Base-by-base conservation (phyloP, 768 basidiomycete genomes). In the Paxillus ammoniavirescens region DNA sequence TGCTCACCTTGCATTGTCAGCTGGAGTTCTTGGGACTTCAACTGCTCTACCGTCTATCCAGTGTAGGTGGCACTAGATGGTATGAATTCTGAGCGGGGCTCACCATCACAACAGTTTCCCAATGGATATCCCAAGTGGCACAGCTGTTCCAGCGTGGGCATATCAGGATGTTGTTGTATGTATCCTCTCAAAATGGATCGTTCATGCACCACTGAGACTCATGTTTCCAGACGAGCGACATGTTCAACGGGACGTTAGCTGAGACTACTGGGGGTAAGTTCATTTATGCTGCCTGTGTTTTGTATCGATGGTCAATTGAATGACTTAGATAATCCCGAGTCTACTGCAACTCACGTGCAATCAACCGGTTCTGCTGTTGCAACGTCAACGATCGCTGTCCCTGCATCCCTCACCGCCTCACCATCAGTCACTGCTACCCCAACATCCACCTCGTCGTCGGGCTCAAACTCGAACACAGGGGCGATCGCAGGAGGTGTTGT, bases 401-500 rank as follows among this genome's bases (percentile, higher is more conserved):
- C 68, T 13, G 55, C 65, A 17, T 46, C 60, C n/a, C 50, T 60
- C 12, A 58, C 56, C 4, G 33, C 51, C 9, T 28, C 59, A 1
- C 47, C 63, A 21, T 45, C 64, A n/a, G 13, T 46, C 15, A 31
- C 44, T 15, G 26, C 57, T 21, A 46, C 58, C 28, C 6, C 64
- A 21, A 30, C 50, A 7, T 28, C 50, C 35, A 10, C 42, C 21
- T 35, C 55, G 41, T 42, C 59, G 5, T 26, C 45, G 56, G 37
- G 18, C 26, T 26, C 26, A 26, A 50, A 12, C n/a, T 50, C 58
- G 15, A 70, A 81, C 58, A 70, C 78, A 1, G 83, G 80, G 3
- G 81, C 82, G 7, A 86, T 87, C 38, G 75, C 80, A 2, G 84
- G 83, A 2, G 82, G 81, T 17, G 85, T 87, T 36, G 82, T 80